Percentiles rank a stretch among this genome's conserved stretches.
These are phyloP conservation scores for Trichophyton mentagrophytes DNA, from an alignment of 2,329 filamentous ascomycete species.

Conservation along the genomic window DNA sequence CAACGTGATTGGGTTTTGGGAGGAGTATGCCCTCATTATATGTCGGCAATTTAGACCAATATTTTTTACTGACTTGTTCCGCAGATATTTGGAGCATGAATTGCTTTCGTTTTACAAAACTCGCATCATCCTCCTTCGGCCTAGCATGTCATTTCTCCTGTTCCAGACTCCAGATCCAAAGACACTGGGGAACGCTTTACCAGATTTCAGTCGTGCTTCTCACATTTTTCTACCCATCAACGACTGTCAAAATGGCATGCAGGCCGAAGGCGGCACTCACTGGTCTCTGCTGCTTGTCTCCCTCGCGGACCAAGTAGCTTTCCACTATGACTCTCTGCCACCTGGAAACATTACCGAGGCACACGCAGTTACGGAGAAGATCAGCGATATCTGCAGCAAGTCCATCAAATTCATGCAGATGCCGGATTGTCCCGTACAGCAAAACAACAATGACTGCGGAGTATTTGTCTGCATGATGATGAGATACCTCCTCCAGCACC, in stretches of 20 bases:
- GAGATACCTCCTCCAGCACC: slow-evolving; percentile 79
- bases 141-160: slow-evolving; percentile 84
- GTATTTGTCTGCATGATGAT: slow-evolving; percentile 94
- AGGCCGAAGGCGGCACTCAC: slow-evolving; percentile 82
- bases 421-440: slow-evolving; percentile 75
- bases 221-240: slow-evolving; percentile 96
- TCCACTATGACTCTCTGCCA: slow-evolving; percentile 86
- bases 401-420: slow-evolving; percentile 64
- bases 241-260: slow-evolving; percentile 61
- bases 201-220: slow-evolving; percentile 65
- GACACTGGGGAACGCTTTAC: slow-evolving; percentile 55
- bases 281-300: slow-evolving; percentile 90
- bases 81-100: slow-evolving; percentile 73
- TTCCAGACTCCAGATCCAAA: slow-evolving; percentile 55
- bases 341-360: slow-evolving; percentile 66
- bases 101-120: slow-evolving; percentile 66
- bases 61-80: slow-evolving; percentile 10
- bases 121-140: slow-evolving; percentile 81
- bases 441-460: slow-evolving; percentile 86
- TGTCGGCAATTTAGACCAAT: slow-evolving; percentile 2
- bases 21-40: slow-evolving; percentile 52
- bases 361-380: slow-evolving; percentile 52
- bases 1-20: slow-evolving; percentile 92
- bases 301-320: slow-evolving; percentile 76
- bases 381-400: slow-evolving; percentile 54